Percentiles rank a stretch among this genome's conserved stretches.
Conservation (phyloP, 805 yeast species). For the Zygosaccharomyces bailii region DNA sequence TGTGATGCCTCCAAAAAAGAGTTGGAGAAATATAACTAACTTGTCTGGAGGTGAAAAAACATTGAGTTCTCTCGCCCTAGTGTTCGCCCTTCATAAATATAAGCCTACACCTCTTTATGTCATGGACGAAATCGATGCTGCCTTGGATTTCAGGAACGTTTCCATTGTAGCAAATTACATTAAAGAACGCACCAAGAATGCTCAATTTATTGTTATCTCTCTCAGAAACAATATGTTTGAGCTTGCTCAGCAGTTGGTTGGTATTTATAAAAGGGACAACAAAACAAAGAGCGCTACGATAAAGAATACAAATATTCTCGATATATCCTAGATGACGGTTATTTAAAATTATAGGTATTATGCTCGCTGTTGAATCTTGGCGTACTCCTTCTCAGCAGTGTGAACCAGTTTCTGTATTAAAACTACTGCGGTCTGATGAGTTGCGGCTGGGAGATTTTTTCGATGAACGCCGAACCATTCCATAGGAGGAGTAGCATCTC, state of each 20-base stretch:
- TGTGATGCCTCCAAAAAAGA: constrained; percentile 98
- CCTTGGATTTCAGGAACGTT: constrained; percentile 93
- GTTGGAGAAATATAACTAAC: constrained; percentile 94
- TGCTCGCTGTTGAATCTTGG: constrained; percentile 41
- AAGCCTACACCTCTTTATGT: constrained; percentile 97
- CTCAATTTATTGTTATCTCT: constrained; percentile 94
- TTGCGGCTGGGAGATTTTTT: constrained; percentile 75
- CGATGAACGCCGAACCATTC: constrained; percentile 98
- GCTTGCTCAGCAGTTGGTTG: constrained; percentile 88
- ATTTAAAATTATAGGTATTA: no score
- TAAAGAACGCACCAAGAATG: constrained; percentile 91
- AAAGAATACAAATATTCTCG: constrained; percentile 55
- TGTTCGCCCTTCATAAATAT: constrained; percentile 91
- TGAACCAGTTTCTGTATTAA: constrained; percentile 70
- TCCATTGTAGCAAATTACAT: constrained; percentile 97
- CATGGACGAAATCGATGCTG: constrained; percentile 99
- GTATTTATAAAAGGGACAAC: constrained; percentile 89
- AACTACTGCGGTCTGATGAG: constrained; percentile 76
- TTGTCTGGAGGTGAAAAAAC: constrained; percentile 98
- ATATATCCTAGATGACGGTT: constrained; percentile 10
- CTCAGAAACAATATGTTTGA: constrained; percentile 97
- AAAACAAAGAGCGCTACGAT: constrained; percentile 83
- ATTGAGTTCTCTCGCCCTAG: constrained; percentile 87
- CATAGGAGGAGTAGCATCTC: constrained; percentile 95
- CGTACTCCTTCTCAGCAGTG: constrained; percentile 53